phyloP scores from a whole-genome alignment of 2,329 filamentous ascomycete genomes.

The Nemania sp. region DNA sequence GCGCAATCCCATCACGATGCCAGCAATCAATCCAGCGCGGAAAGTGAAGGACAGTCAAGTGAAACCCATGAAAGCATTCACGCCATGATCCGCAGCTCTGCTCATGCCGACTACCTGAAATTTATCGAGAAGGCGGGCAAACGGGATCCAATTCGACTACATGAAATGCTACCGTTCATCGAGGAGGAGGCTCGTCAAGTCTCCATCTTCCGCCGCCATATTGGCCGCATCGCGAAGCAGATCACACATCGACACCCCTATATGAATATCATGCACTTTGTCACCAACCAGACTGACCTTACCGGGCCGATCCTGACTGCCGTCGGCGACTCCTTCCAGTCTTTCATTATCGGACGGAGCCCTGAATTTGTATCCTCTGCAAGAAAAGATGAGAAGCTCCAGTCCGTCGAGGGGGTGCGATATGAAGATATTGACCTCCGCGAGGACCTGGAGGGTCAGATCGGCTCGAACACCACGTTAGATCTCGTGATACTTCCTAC shows the following conservation, averaged over 20 bases:
- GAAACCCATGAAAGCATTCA: constrained; percentile 40
- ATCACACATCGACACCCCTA: constrained; percentile 46
- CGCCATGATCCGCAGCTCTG: constrained; percentile 41
- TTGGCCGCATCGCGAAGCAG: constrained; percentile 44
- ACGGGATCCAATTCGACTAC: constrained; percentile 26
- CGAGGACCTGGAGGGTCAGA: constrained; percentile 17
- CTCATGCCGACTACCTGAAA: constrained; percentile 39
- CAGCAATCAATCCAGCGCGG: not conserved
- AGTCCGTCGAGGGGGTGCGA: constrained; percentile 13
- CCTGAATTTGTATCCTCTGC: constrained; percentile 22
- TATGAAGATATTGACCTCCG: constrained; percentile 33
- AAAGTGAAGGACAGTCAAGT: constrained; percentile 14
- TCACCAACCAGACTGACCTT: constrained; percentile 40
- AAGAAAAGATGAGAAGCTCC: constrained; percentile 2
- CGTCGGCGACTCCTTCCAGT: constrained; percentile 40
- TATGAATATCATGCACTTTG: constrained; percentile 47
- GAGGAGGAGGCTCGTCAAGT: constrained; percentile 41
- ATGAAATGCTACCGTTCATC: constrained; percentile 35
- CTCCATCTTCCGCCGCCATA: constrained; percentile 40
- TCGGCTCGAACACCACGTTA: constrained; percentile 24
- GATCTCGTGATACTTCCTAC: constrained; percentile 45
- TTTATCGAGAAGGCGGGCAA: constrained; percentile 37
- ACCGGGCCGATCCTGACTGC: constrained; percentile 40
- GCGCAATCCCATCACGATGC: not conserved
- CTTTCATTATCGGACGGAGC: constrained; percentile 37